Evolutionary conservation across 2,329 filamentous ascomycete genomes (phyloP).

Genomic region (Trichophyton benhamiae): DNA sequence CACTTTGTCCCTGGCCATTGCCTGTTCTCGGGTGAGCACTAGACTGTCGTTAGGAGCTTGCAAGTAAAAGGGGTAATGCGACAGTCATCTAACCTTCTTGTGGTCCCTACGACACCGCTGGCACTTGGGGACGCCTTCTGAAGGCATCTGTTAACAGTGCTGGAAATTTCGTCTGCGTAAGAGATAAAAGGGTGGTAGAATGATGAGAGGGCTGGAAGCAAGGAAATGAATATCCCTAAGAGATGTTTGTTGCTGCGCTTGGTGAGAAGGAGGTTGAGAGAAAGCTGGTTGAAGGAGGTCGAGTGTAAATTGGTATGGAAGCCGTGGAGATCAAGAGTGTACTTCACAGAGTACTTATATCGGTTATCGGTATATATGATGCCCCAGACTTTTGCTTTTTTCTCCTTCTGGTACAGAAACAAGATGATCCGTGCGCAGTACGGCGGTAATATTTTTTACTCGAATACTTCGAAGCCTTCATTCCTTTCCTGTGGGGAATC

Average conservation of each 20-base stretch:
- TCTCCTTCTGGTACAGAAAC: conserved; percentile 5
- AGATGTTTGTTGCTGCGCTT: not conserved
- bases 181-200: not conserved
- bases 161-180: not conserved
- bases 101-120: conserved; percentile 16
- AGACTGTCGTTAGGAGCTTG: conserved; percentile 5
- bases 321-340: not conserved
- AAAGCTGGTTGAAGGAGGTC: not conserved
- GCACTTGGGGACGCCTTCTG: conserved; percentile 16
- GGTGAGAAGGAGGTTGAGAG: not conserved
- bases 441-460: conserved; percentile 5
- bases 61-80: not conserved
- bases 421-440: conserved; percentile 13
- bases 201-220: not conserved
- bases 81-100: conserved; percentile 12
- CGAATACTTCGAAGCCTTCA: not conserved
- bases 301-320: not conserved
- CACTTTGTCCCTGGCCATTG: conserved; percentile 15
- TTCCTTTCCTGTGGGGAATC: conserved; percentile 1
- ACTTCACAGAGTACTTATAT: conserved; percentile 6
- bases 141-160: conserved; percentile 11
- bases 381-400: conserved; percentile 8
- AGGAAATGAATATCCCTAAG: not conserved
- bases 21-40: conserved; percentile 15
- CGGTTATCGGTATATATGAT: conserved; percentile 8